Percentiles rank a stretch among this genome's conserved stretches.
phyloP scores from a whole-genome alignment of 345 rosid species.

The Brassica napus region Da-Ae NC_063450.1:48632501-48633000 shows the following conservation, averaged over 20 bases:
- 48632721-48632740: conserved; percentile 91
- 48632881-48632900: conserved; percentile 91
- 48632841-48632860: conserved; percentile 79
- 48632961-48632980: conserved; percentile 97
- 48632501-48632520: conserved; percentile 98
- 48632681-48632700: conserved; percentile 93
- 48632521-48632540: conserved; percentile 96
- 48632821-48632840: conserved; percentile 58
- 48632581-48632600: conserved; percentile 15
- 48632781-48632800: neutral
- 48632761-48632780: conserved; percentile 6
- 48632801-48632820: neutral
- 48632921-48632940: conserved; percentile 95
- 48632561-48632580: conserved; percentile 63
- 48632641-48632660: conserved; percentile 10
- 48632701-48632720: conserved; percentile 96
- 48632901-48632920: conserved; percentile 96
- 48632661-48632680: conserved; percentile 90
- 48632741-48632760: conserved; percentile 83
- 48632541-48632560: conserved; percentile 99
- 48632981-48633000: conserved; percentile 67
- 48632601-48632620: conserved; percentile 3
- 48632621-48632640: conserved; percentile 6
- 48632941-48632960: conserved; percentile 91
- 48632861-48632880: conserved; percentile 89